Base-by-base conservation (phyloP, 2,329 filamentous ascomycete species). In the Tolypocladium ophioglossoides region DNA sequence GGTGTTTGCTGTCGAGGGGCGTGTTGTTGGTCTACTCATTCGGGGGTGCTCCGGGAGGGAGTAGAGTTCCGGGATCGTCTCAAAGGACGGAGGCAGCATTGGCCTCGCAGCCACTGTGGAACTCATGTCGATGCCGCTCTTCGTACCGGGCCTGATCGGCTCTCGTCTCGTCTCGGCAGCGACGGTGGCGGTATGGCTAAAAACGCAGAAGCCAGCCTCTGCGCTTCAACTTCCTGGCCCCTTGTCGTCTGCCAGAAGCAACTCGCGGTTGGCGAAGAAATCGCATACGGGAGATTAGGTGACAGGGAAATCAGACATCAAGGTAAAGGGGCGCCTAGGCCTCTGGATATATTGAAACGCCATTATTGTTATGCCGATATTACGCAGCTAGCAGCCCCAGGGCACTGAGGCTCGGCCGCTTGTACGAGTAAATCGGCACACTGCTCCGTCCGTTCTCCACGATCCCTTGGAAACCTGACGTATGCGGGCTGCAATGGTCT, bases 41-140 rank as follows among this genome's bases (percentile, higher is more conserved):
- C 48, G 39, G 22, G 35, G 27, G 32, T 58, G 40, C 41, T 56
- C 54, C 12, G 52, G 50, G 27, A 54, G 55, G 30, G 52, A 44
- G 34, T 53, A 54, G 44, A 58, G 52, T 34, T 59, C 57, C 2
- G 54, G 57, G 39, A 57, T 59, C 39, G 52, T 54, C 35, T 57
- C 57, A 16, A 58, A 57, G 41, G 55, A 44, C 32, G 58, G 52
- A 34, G 49, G 51, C 39, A 53, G 54, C 44, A 53, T 53, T 16
- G 61, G 55, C 49, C 54, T 53, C 46, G 57, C 35, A 6, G 55
- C 54, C 22, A 58, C 50, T 14, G 57, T 56, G 35, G 56, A 35
- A 52, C 54, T 58, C 61, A 62, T 62, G 46, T 55, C 55, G 56
- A 49, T 20, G n/a, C 32, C 22, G 27, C 27, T 40, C n/a, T n/a